Evolutionary conservation across 1,284 basidiomycete genomes (phyloP), one percentile per base, ranked within the genome.

Genomic region (Sanguinoderma infundibulare): DNA sequence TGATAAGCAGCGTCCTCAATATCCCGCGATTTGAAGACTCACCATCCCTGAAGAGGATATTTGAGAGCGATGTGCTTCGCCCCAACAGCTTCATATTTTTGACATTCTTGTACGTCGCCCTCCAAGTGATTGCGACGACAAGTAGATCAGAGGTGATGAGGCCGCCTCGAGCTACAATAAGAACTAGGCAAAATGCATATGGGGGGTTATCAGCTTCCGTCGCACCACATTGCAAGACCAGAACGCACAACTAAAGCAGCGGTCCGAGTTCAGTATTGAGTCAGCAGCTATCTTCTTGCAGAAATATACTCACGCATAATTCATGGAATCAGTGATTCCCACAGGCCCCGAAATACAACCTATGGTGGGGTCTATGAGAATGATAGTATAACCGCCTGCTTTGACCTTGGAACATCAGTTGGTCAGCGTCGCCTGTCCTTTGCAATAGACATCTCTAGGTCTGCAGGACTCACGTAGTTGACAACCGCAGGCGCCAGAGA

Each of bases 1-100:
- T 22, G 9, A 17, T 9, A 12, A 20, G 17, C n/a, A 17, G 28
- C 9, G 10, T 17, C 24, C 15, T 15, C 1, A 10, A 30, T n/a
- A 6, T n/a, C n/a, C n/a, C n/a, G n/a, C n/a, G 26, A 8, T n/a
- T 28, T 44, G 51, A 12, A 15, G 36, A n/a, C 52, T 32, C 12
- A 59, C 57, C 57, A 38, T 59, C 52, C 17, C 57, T 34, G 24
- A 59, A 47, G 17, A 59, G 39, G 28, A 59, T 39, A 6, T 24
- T 40, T 3, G 57, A 49, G 2, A 59, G 51, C 3, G 52, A 46
- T 12, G 28, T 59, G 22, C 5, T 35, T n/a, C 47, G 51, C 15
- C 40, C 51, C 3, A 59, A 26, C 22, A 40, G 14, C 26, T 38
- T 40, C 42, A 47, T 51, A 26, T 40, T 44, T 26, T 20, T 54